Base-by-base conservation (phyloP, 2,329 filamentous ascomycete species). In the Stachybotrys elegans region DNA sequence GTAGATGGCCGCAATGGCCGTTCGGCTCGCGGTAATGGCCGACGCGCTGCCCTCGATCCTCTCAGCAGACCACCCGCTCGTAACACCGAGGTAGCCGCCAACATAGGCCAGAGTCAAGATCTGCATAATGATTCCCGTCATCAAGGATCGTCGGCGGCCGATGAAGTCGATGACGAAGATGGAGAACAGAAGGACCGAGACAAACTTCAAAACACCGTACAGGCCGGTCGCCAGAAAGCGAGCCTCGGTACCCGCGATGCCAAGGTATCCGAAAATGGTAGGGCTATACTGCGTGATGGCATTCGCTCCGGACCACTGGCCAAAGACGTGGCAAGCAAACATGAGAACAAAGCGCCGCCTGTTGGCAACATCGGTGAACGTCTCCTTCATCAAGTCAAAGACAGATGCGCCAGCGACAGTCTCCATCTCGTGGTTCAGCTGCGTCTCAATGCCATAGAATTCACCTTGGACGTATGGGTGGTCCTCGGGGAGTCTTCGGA, bases 1-100 rank as follows among this genome's bases (percentile, higher is more conserved):
- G 48, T 70, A 73, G 5, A 73, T 71, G 22, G 65, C 62, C 0
- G 64, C 65, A 23, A 72, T 70, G 1, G 68, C 66, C 2, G 58
- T 67, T 1, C 61, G 62, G 40, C 58, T 62, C 2, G 66, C 67
- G 7, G 54, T 48, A 40, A 61, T 57, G 0, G 56, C 40, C 4
- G 52, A 50, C 0, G 48, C 25, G 8, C 48, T 51, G 1, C 39
- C 37, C 22, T 49, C 48, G 1, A 61, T 57, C 0, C 39, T 19
- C n/a, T 47, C 49, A 0, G 45, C 25, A 0, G 51, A 48, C 47
- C 50, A 54, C 0, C 55, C 54, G 4, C 57, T 62, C 0, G 59
- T 63, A 5, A 54, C 38, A 1, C 57, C 58, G 0, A 63, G 55
- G 3, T 61, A 65, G 0, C 51, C 56, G 0, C 57, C 62, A 1